Percentiles rank a stretch among this genome's conserved stretches.
Evolutionary conservation across 192 early-diverging fungal species (phyloP).

Genomic region (Chytriomyces sp.): DNA sequence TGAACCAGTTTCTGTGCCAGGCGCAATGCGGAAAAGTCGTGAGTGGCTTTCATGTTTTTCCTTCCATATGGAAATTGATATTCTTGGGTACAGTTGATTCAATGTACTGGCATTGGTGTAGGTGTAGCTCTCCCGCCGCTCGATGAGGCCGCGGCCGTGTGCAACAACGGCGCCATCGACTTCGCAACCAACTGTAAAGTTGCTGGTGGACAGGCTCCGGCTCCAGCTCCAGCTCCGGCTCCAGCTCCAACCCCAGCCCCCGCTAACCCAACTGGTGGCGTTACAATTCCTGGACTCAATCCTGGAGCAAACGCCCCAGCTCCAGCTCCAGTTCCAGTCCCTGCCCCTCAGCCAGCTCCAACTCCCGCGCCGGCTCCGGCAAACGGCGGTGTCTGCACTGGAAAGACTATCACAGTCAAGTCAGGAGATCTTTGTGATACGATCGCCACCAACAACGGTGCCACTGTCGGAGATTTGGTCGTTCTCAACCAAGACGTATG

Average conservation of each 20-base stretch:
- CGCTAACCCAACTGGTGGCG: too few relatives aligned
- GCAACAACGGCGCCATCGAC: constrained; percentile 7
- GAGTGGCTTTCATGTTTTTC: too few relatives aligned
- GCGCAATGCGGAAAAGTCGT: constrained; percentile 8
- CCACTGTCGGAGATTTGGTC: constrained; percentile 8
- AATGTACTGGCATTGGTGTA: background rate
- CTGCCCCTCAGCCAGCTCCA: too few relatives aligned
- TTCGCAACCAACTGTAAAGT: background rate
- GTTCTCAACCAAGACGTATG: constrained; percentile 20
- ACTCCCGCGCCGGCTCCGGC: too few relatives aligned
- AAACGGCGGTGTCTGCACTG: too few relatives aligned
- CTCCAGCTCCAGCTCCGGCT: too few relatives aligned
- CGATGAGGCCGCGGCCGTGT: background rate
- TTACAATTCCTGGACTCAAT: too few relatives aligned
- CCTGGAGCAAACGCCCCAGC: too few relatives aligned
- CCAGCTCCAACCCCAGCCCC: too few relatives aligned
- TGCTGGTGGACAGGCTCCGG: background rate
- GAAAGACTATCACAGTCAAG: background rate
- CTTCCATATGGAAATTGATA: too few relatives aligned
- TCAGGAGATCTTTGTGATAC: constrained; percentile 4
- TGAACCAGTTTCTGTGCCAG: background rate
- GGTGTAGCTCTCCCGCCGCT: background rate
- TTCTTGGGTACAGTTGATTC: too few relatives aligned
- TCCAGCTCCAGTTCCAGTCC: too few relatives aligned
- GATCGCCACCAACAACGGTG: constrained; percentile 4